Base-by-base conservation (phyloP, 345 rosid species). In the Euphorbia tirucalli region DNA sequence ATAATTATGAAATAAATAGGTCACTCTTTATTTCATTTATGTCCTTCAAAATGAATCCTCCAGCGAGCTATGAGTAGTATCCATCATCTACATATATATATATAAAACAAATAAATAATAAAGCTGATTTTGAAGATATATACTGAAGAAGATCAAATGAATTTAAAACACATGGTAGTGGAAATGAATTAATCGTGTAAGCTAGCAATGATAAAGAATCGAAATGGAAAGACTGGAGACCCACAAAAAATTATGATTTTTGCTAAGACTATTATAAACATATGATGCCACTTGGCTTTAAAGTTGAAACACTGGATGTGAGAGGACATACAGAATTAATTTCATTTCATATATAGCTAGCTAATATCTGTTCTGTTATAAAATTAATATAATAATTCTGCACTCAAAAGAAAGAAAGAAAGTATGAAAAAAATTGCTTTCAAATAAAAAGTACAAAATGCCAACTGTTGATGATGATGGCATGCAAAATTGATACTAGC, bases 391-490 rank as follows among this genome's bases (percentile, higher is more conserved):
- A 46, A 1, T 11, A 46, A 13, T 30, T 59, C 9, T 59, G 18
- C 39, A 3, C 18, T 5, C 7, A 15, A 14, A 35, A 27, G 4
- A 59, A 14, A 3, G 21, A 59, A 30, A 35, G 9, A 28, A 19
- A 27, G 22, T 2, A 31, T 48, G 11, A 41, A 30, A 25, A 44
- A 3, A 46, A 30, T 46, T 41, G 56, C 35, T 65, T 15, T 56
- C 32, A 7, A 7, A 6, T 41, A n/a, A 41, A n/a, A 13, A 52
- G 39, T 72, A 22, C 66, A n/a, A 10, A 31, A 19, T 74, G 72
- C 72, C 77, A 14, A 68, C 68, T 74, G 68, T 67, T 4, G 44
- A 41, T 13, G 52, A 24, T 66, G 54, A 67, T 49, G 43, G 54
- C 25, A 54, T 64, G 49, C 50, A 13, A 30, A 44, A 37, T 44